Percentiles rank a stretch among this genome's conserved stretches.
Conservation (phyloP, 352 stramenopile genomes). For the Globisporangium emineosum region DNA sequence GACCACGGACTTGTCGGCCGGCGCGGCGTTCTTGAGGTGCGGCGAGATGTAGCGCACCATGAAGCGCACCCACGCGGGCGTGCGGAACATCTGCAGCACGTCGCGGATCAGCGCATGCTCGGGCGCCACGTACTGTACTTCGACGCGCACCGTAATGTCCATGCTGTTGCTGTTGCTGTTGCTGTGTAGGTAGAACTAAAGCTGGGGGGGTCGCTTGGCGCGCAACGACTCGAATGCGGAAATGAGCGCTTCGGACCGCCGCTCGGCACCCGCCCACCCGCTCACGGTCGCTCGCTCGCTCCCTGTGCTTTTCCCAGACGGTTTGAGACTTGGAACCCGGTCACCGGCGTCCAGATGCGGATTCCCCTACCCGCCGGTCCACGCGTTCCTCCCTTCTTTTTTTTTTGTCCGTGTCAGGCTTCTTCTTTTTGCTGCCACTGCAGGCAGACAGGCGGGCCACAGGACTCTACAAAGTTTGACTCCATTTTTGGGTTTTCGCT, state of each 20-base stretch:
- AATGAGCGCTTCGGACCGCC: too few species aligned
- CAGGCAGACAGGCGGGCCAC: not conserved
- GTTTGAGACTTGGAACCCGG: too few species aligned
- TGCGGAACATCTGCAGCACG: slow-evolving; percentile 82
- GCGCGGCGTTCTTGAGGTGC: slow-evolving; percentile 78
- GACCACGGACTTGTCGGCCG: slow-evolving; percentile 66
- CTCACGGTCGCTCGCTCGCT: not conserved
- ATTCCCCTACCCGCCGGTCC: not conserved
- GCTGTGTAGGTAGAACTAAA: not conserved
- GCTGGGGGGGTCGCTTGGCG: slow-evolving; percentile 5
- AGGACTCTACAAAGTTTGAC: not conserved
- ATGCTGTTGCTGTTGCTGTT: slow-evolving; percentile 18
- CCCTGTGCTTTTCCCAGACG: not conserved
- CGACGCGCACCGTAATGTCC: slow-evolving; percentile 78
- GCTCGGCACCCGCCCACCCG: too few species aligned
- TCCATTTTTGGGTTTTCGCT: too few species aligned
- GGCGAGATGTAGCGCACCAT: slow-evolving; percentile 86
- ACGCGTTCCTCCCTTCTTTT: not conserved
- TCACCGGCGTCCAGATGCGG: not conserved
- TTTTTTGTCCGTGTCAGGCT: not conserved
- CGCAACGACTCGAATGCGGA: slow-evolving; percentile 7
- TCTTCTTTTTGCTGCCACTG: too few species aligned
- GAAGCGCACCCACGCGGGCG: slow-evolving; percentile 78
- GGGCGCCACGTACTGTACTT: slow-evolving; percentile 77
- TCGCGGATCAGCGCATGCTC: slow-evolving; percentile 58